Base-by-base conservation (phyloP, 768 basidiomycete species). In the Lactifluus echinatus region DNA sequence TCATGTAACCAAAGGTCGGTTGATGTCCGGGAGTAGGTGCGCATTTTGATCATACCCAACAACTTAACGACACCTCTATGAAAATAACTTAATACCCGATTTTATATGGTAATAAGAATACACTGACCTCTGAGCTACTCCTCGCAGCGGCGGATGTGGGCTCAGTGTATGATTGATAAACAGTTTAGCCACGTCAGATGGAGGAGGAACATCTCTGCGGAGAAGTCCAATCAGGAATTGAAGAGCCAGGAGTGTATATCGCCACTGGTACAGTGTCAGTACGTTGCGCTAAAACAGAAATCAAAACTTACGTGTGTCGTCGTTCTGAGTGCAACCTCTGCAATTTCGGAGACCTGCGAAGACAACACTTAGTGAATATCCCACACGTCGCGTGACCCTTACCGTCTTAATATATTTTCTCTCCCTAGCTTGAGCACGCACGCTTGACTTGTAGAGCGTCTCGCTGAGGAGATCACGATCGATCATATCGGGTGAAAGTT, bases 1-100 rank as follows among this genome's bases (percentile, higher is more conserved):
- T 81, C 80, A 48, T 82, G 81, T 36, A 80, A 69, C 89, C 89
- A 91, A 21, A 89, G 74, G 54, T 87, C 84, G 37, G 84, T 79
- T 3, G 68, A 68, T 4, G 78, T 79, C 63, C 72, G 72, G 34
- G 87, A 79, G 64, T 86, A 86, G 8, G 83, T 87, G 56, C 90
- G 79, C 56, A 89, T 80, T 70, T 91, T 91, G 66, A 90, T 75
- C 63, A 82, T 81, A 33, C 79, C 76, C 40, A 83, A 73, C 36
- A 89, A 66, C 66, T 84, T 87, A 17, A 83, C 77, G 24, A 89
- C 69, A 10, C 82, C 88, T 57, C 87, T 89, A 59, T 17, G 21
- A 14, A 64, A 42, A 24, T 36, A 46, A 33, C 24, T 57, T 54
- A 21, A 47, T 12, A 63, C 19, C 52, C 47, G n/a, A 36, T 50